Evolutionary conservation across 768 basidiomycete genomes (phyloP), one percentile per base, ranked within the genome.

Genomic region (Brasilioporus rufonigricans): DNA sequence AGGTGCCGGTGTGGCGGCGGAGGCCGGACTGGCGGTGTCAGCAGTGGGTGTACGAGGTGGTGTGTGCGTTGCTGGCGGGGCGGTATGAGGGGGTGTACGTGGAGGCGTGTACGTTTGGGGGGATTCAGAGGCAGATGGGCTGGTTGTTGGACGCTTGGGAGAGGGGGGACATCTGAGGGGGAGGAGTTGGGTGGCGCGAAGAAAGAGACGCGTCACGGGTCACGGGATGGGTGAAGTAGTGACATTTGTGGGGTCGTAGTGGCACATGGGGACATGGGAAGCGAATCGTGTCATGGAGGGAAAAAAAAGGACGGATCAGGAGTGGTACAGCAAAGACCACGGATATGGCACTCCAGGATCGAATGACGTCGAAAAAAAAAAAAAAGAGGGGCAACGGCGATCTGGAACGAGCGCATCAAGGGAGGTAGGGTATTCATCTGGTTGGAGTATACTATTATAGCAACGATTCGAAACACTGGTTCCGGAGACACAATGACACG

Each of bases 101-200:
- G 44, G 59, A 57, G 9, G 53, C 46, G 41, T 19, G 58, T 23
- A 50, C 51, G 27, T 57, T 63, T 32, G 58, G 36, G 38, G 59
- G 29, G 32, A 27, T 70, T 29, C 61, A 71, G 39, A 47, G 41
- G 12, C 64, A 60, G 5, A 72, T 70, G 69, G 53, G 51, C 23
- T 51, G 40, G 36, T 36, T 70, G 16, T 50, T 72, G 54, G 69
- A 70, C 2, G 66, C 64, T 50, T 71, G 68, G 69, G 66, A 70
- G 51, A 58, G 50, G 12, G 63, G 63, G 14, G 65, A 71, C 31
- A 44, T 44, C 44, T 27, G 44, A 44, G 26, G 27, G 8, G 18
- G 27, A 13, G 21, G 21, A 23, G 39, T 4, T 16, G 18, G 18
- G 18, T 33, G 12, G 11, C 12, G 33, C 12, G 33, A 14, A 4